Evolutionary conservation across 345 rosid genomes (phyloP).

Genomic region (Capsella bursapastoris): DNA sequence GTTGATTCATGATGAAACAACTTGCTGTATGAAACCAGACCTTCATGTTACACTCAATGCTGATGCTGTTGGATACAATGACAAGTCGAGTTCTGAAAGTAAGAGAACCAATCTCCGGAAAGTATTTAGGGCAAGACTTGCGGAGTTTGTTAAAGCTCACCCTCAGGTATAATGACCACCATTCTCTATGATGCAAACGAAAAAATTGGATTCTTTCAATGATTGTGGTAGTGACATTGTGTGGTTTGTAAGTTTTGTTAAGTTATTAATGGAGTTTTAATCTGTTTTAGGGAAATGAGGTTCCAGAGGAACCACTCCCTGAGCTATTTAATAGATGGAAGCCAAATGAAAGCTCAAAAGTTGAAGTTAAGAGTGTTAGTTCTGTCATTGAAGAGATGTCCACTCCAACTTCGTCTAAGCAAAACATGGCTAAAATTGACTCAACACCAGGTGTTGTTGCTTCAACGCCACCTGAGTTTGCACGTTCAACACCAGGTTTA

Average conservation of each 20-base stretch:
- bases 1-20: constrained; percentile 62
- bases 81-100: constrained; percentile 43
- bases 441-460: constrained; percentile 40
- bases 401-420: not conserved
- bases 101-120: constrained; percentile 58
- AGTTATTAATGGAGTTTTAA: constrained; percentile 9
- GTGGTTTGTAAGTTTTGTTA: not conserved
- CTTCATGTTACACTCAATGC: constrained; percentile 62
- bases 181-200: not conserved
- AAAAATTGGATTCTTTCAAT: not conserved
- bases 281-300: constrained; percentile 64
- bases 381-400: constrained; percentile 29
- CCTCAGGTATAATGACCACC: constrained; percentile 57
- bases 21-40: constrained; percentile 82
- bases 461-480: constrained; percentile 64
- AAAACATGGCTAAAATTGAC: constrained; percentile 18
- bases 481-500: not conserved
- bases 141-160: constrained; percentile 57
- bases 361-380: constrained; percentile 28
- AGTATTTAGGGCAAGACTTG: constrained; percentile 63
- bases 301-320: constrained; percentile 78
- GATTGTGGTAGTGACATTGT: not conserved
- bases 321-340: constrained; percentile 60
- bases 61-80: constrained; percentile 51
- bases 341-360: constrained; percentile 22